Evolutionary conservation across 768 basidiomycete species (phyloP).

Genomic region (Agrocybe pediades): DNA sequence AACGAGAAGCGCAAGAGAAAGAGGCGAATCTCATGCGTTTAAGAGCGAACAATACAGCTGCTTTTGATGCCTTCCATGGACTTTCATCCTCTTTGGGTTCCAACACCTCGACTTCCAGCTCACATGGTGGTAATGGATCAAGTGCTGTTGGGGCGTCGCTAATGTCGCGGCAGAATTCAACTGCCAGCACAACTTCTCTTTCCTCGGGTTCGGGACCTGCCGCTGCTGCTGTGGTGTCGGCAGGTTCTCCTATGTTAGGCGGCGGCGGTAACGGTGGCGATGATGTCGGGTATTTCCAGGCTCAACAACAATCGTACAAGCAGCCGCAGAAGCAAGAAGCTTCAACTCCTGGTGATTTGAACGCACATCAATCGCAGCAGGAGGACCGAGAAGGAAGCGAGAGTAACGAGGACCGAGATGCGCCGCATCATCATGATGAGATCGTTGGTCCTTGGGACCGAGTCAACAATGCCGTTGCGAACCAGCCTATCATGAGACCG

Average conservation of each 20-base stretch:
- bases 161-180: constrained; percentile 41
- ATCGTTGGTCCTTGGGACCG: constrained; percentile 48
- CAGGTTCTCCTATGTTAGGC: background rate
- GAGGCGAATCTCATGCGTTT: constrained; percentile 34
- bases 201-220: constrained; percentile 14
- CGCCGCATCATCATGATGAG: constrained; percentile 24
- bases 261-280: background rate
- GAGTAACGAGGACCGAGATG: background rate
- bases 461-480: constrained; percentile 18
- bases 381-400: constrained; percentile 2
- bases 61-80: constrained; percentile 82
- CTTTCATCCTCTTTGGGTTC: constrained; percentile 29
- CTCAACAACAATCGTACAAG: constrained; percentile 2
- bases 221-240: background rate
- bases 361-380: background rate
- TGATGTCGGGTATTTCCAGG: constrained; percentile 1
- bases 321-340: constrained; percentile 5
- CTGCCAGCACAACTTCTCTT: constrained; percentile 18
- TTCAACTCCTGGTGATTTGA: background rate
- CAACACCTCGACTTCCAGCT: constrained; percentile 2
- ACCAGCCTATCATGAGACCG: constrained; percentile 5
- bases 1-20: constrained; percentile 58
- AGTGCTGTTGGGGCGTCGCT: constrained; percentile 17
- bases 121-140: constrained; percentile 2
- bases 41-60: constrained; percentile 42